A percentile compares a stretch with the other conserved stretches of the same genome.
Evolutionary conservation across 208 protist genomes (phyloP).

Genomic region (Trypanosoma platydactyli): DNA sequence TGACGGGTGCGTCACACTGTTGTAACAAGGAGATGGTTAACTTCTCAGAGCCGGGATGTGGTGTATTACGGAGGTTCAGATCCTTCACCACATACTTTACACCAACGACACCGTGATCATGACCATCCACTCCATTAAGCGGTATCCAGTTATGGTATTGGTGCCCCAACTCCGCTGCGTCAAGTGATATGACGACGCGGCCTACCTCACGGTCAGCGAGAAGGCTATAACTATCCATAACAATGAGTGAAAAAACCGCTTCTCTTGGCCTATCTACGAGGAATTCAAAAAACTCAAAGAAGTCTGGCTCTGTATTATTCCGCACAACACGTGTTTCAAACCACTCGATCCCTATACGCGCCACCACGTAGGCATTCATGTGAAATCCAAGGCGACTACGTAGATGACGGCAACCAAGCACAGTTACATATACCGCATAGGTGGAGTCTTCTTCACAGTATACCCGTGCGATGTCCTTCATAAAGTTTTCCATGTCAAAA

Average conservation of each 20-base stretch:
- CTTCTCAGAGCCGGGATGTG: neutral
- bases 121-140: constrained; percentile 33
- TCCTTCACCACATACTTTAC: constrained; percentile 78
- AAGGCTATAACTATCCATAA: constrained; percentile 79
- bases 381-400: constrained; percentile 44
- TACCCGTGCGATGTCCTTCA: constrained; percentile 55
- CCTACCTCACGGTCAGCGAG: constrained; percentile 65
- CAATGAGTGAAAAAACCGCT: constrained; percentile 52
- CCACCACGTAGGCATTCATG: constrained; percentile 75
- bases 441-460: constrained; percentile 74
- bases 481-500: constrained; percentile 85
- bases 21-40: neutral
- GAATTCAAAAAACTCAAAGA: constrained; percentile 86
- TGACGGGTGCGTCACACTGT: neutral
- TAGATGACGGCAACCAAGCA: constrained; percentile 73
- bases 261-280: constrained; percentile 51
- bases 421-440: constrained; percentile 71
- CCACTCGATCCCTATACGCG: constrained; percentile 61
- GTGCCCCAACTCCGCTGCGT: constrained; percentile 33
- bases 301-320: constrained; percentile 72
- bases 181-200: constrained; percentile 55
- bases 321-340: constrained; percentile 72
- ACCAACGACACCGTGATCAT: constrained; percentile 53
- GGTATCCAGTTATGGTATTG: constrained; percentile 74
- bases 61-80: constrained; percentile 55